These are phyloP conservation scores for Chlorokybus atmophyticus DNA, from an alignment of 139 green algal genomes.

Conservation along the genomic window DNA sequence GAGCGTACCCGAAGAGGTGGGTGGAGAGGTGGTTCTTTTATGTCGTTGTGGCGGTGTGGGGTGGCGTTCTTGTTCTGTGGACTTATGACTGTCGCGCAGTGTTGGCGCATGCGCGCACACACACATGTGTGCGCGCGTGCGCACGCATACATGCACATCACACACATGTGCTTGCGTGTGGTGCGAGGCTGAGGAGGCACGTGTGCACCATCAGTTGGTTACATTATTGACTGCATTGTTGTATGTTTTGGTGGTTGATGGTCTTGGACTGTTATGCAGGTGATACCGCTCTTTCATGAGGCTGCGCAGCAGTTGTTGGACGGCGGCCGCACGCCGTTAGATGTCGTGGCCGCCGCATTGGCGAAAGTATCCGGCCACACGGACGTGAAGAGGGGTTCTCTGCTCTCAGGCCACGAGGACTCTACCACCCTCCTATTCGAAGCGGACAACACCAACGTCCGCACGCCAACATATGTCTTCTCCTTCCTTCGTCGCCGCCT, in stretches of 20 bases:
- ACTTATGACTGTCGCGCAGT: not conserved
- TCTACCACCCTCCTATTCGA: constrained; percentile 54
- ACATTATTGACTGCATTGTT: too few relatives aligned
- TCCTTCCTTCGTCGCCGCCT: constrained; percentile 48
- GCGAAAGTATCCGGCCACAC: constrained; percentile 75
- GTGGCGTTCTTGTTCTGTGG: not conserved
- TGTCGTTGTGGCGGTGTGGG: not conserved
- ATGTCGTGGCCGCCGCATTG: constrained; percentile 67
- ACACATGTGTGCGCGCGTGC: not conserved
- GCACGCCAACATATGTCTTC: constrained; percentile 50
- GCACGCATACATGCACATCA: not conserved
- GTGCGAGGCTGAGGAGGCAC: too few relatives aligned
- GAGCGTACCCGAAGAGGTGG: constrained; percentile 36
- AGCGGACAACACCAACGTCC: constrained; percentile 5
- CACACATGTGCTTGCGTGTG: not conserved
- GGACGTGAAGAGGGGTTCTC: constrained; percentile 52
- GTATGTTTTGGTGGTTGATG: too few relatives aligned
- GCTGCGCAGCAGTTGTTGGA: constrained; percentile 47
- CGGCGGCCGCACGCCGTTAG: constrained; percentile 26
- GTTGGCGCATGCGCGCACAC: not conserved
- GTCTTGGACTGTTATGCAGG: too few relatives aligned
- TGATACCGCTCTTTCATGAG: constrained; percentile 21
- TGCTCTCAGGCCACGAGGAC: constrained; percentile 78
- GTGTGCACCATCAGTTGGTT: too few relatives aligned
- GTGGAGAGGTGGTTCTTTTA: constrained; percentile 5